These are phyloP conservation scores for Penicillium polonicum DNA, from an alignment of 2,329 filamentous ascomycete species.

Conservation along the genomic window DNA sequence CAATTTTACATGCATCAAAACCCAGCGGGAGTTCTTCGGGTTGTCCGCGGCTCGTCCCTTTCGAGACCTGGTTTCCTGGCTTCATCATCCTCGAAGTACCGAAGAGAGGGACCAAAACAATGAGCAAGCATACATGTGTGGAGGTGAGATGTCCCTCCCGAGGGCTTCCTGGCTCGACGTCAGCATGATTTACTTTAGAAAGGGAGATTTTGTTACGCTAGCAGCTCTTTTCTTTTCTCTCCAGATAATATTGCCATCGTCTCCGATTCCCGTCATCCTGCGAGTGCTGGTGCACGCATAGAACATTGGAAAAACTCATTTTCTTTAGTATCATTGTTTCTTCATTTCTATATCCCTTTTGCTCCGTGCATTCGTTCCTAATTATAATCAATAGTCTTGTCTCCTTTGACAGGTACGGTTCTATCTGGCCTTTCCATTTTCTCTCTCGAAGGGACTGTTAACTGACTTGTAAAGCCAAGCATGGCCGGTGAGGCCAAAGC, in stretches of 20 bases:
- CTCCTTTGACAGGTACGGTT: neutral
- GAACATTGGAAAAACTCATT: neutral
- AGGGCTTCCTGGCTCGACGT: conserved; percentile 29
- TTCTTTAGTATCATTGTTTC: neutral
- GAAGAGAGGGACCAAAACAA: neutral
- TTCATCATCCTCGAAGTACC: neutral
- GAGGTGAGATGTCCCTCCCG: conserved; percentile 1
- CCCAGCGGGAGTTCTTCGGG: conserved; percentile 13
- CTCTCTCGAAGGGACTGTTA: accelerated
- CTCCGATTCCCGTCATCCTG: neutral
- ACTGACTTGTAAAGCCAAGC: neutral
- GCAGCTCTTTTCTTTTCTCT: neutral
- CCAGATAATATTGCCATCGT: neutral
- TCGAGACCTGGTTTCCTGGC: neutral
- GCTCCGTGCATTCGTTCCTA: neutral
- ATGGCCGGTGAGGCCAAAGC: conserved; percentile 24
- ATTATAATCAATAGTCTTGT: neutral
- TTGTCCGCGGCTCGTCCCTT: conserved; percentile 9
- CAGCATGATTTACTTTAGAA: conserved; percentile 31
- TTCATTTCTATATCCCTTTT: neutral
- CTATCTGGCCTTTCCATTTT: neutral
- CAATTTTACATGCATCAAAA: conserved; percentile 27
- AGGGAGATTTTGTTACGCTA: neutral
- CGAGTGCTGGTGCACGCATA: neutral
- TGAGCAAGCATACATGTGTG: neutral